phyloP scores from a whole-genome alignment of 352 stramenopile genomes.

The Globisporangium yorkense region DNA sequence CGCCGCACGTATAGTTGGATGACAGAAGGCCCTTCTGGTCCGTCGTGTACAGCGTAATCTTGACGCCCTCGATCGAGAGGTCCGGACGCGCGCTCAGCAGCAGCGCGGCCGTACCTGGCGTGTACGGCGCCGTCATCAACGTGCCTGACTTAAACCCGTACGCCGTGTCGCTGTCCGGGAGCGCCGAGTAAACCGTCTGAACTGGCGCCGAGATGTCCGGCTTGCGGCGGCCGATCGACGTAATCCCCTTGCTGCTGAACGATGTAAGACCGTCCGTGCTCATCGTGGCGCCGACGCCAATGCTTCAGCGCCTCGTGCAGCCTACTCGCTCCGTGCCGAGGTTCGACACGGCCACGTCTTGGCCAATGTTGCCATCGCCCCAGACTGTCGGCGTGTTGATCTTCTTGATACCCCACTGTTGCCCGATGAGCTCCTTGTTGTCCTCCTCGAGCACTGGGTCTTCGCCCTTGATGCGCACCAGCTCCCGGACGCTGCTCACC shows the following conservation, averaged over 20 bases:
- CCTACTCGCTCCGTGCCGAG: slow-evolving; percentile 17
- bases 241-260: slow-evolving; percentile 17
- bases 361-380: slow-evolving; percentile 9
- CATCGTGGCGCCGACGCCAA: slow-evolving; percentile 20
- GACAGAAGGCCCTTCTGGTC: too few relatives aligned
- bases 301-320: slow-evolving; percentile 18
- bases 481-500: slow-evolving; percentile 10
- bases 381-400: slow-evolving; percentile 15
- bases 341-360: slow-evolving; percentile 10
- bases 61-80: too few relatives aligned
- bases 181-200: slow-evolving; percentile 7
- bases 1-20: too few relatives aligned
- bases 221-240: slow-evolving; percentile 13
- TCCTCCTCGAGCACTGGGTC: not conserved
- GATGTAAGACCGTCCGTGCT: slow-evolving; percentile 9
- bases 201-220: slow-evolving; percentile 24
- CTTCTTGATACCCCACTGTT: slow-evolving; percentile 11
- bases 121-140: too few relatives aligned
- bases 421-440: slow-evolving; percentile 3
- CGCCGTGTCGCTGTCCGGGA: not conserved
- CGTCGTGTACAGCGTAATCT: too few relatives aligned
- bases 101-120: too few relatives aligned
- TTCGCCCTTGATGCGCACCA: slow-evolving; percentile 1
- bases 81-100: too few relatives aligned
- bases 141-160: too few relatives aligned